Evolutionary conservation across 306 rosid genomes (phyloP).

Genomic region (Rosa lucieae): DNA sequence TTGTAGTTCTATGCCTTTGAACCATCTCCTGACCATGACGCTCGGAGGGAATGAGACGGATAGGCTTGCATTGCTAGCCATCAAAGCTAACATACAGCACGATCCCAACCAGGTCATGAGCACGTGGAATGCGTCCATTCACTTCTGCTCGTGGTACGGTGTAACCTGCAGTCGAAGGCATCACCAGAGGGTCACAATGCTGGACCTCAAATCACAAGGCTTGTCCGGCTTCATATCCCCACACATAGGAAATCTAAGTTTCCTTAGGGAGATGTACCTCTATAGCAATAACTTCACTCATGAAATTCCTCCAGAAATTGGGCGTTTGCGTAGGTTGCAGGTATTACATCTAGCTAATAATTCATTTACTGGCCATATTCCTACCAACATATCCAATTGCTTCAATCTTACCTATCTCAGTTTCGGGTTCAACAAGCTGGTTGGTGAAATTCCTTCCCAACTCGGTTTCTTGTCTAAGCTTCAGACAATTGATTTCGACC

Average conservation of each 20-base stretch:
- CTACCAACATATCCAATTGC: background rate
- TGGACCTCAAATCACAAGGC: background rate
- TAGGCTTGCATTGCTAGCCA: background rate
- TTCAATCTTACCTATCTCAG: background rate
- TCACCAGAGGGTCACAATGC: background rate
- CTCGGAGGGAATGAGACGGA: background rate
- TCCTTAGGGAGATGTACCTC: conserved; percentile 21
- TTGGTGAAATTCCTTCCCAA: conserved; percentile 14
- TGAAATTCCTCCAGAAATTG: conserved; percentile 33
- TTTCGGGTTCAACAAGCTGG: background rate
- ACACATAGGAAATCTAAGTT: conserved; percentile 41
- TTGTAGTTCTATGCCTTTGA: no score
- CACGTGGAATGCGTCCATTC: background rate
- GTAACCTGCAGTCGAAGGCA: background rate
- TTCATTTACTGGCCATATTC: background rate
- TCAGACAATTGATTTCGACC: no score
- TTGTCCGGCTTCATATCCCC: background rate
- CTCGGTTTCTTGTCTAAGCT: conserved; percentile 2
- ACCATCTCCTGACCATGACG: no score
- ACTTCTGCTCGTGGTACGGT: background rate
- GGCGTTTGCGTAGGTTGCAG: conserved; percentile 21
- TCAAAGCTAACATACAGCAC: background rate
- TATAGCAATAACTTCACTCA: conserved; percentile 25
- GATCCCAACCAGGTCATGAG: background rate
- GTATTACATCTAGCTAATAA: background rate